These are phyloP conservation scores for Rhodotorula babjevae DNA, from an alignment of 768 basidiomycete species.

Conservation along the genomic window DNA sequence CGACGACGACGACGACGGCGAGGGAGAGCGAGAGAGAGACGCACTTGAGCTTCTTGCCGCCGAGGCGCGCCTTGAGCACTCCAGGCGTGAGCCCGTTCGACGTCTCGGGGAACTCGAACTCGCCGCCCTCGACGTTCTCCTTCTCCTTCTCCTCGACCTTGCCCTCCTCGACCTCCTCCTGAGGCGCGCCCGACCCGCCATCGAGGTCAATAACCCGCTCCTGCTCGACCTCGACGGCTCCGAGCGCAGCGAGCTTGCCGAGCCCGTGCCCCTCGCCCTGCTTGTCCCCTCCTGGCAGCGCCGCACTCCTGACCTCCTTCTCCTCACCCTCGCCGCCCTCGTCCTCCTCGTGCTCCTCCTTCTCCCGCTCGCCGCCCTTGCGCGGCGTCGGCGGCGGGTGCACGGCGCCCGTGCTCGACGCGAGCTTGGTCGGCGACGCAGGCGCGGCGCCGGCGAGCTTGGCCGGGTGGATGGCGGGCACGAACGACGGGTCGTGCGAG, in stretches of 20 bases:
- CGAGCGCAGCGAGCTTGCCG: slow-evolving; percentile 22
- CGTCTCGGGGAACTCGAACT: slow-evolving; percentile 33
- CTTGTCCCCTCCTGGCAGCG: background rate
- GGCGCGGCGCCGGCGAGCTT: slow-evolving; percentile 15
- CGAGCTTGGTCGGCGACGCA: slow-evolving; percentile 18
- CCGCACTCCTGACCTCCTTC: background rate
- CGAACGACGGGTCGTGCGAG: slow-evolving; percentile 21
- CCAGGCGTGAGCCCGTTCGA: slow-evolving; percentile 29
- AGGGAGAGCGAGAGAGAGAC: background rate
- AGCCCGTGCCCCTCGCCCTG: slow-evolving; percentile 11
- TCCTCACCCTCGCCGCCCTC: background rate
- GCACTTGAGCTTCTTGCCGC: slow-evolving; percentile 42
- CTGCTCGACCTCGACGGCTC: slow-evolving; percentile 9
- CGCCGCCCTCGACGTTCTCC: background rate
- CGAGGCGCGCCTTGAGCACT: slow-evolving; percentile 25
- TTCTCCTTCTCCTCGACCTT: background rate
- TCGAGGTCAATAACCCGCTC: slow-evolving; percentile 13
- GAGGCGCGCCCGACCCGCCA: background rate
- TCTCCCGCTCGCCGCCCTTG: too few species aligned
- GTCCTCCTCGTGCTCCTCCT: background rate
- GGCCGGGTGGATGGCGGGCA: slow-evolving; percentile 31
- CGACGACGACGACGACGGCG: too few species aligned
- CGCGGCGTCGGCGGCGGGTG: background rate
- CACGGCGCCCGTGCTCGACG: background rate
- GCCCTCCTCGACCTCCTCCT: background rate